Evolutionary conservation across 352 stramenopile genomes (phyloP), one percentile per base, ranked within the genome.

Genomic region (Pythium aquatile): DNA sequence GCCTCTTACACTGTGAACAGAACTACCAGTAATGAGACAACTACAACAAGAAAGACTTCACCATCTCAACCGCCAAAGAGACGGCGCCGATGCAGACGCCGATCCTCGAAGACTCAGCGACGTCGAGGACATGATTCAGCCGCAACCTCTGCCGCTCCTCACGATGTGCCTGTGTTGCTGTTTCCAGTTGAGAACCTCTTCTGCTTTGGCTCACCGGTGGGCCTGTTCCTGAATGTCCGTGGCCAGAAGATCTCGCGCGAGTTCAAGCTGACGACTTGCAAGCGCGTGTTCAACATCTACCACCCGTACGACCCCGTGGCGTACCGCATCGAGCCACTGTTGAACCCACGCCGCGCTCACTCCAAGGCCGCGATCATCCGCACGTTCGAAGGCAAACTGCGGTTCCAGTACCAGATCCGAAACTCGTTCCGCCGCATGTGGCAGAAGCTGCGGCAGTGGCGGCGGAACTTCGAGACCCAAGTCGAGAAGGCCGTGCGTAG

Each of bases 321-420:
- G 33, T 98, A 98, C 73, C 85, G 95, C 51, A 97, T 98, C 65
- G 95, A 98, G 74, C 95, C 95, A 26, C 85, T 98, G n/a, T 65
- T 98, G 56, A 92, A 97, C 56, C 74, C 83, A 17, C 58, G 53
- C 5, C 83, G 80, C 26, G 83, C 85, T 5, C 63, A 92, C 61
- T 92, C 84, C n/a, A 93, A 94, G 65, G 83, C 85, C 5, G 78
- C 81, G 44, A 94, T 94, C 47, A 94, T 94, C 58, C 81, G 80
- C 52, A 94, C 85, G 40, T 94, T 94, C 48, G 83, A 94, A 69
- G 85, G 85, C 13, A 88, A 85, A 47, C 69, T 94, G 48, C 83
- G 85, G 24, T 91, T 94, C 49, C 85, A 94, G 79, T 94, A 94
- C 63, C 85, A 94, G 69, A 66, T 94, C 39, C 84, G 85, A 37